Evolutionary conservation across 225 moss, liverwort and hornwort genomes (phyloP).

Genomic region (Physcomitrellopsis africana): DNA sequence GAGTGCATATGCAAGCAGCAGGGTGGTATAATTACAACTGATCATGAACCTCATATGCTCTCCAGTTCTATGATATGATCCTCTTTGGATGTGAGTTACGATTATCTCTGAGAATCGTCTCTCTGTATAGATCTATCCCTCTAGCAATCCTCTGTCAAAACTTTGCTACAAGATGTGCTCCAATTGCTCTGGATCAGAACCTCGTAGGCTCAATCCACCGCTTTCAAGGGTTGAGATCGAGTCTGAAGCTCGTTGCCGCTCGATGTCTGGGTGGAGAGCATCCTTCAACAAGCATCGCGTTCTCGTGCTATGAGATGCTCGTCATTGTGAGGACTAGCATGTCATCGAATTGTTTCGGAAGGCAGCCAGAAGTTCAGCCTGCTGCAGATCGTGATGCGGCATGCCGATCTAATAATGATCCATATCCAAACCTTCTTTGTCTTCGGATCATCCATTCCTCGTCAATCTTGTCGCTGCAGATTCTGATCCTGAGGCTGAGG

Average conservation of each 20-base stretch:
- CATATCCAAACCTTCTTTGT: too few species aligned
- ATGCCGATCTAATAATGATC: not conserved
- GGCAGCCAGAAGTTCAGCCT: constrained; percentile 7
- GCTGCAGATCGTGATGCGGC: constrained; percentile 15
- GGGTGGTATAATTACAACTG: constrained; percentile 41
- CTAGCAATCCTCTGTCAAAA: constrained; percentile 31
- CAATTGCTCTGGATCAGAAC: constrained; percentile 42
- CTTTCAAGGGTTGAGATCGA: constrained; percentile 30
- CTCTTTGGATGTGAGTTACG: constrained; percentile 22
- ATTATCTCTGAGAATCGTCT: not conserved
- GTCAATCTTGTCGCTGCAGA: not conserved
- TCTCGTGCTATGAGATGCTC: constrained; percentile 19
- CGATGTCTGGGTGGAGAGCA: constrained; percentile 16
- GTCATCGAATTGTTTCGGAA: constrained; percentile 18
- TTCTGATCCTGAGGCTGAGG: constrained; percentile 9
- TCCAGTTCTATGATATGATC: constrained; percentile 28
- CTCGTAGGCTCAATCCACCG: constrained; percentile 14
- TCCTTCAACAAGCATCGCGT: constrained; percentile 1
- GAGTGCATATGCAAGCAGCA: constrained; percentile 24
- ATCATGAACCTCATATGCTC: constrained; percentile 22
- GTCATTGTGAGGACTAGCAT: constrained; percentile 25
- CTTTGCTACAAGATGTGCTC: constrained; percentile 36
- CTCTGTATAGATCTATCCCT: constrained; percentile 41
- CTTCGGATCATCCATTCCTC: too few species aligned
- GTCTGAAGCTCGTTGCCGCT: constrained; percentile 30